phyloP scores from a whole-genome alignment of 352 stramenopile genomes.

The Halophytophthora polymorphica region DNA sequence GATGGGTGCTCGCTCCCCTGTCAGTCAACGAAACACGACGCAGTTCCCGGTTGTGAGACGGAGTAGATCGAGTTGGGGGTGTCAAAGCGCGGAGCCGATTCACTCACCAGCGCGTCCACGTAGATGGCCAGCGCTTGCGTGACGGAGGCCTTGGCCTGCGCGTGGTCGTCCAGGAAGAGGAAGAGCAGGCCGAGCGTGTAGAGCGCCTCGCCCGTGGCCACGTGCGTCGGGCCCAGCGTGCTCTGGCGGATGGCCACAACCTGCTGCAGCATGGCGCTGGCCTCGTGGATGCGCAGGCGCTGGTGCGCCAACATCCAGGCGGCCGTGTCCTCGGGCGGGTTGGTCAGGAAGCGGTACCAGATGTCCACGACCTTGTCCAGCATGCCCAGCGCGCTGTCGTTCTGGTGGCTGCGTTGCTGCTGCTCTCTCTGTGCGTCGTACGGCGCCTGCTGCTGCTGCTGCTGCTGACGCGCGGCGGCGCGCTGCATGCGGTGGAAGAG shows the following conservation, averaged over 20 bases:
- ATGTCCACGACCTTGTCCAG: constrained; percentile 81
- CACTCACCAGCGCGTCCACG: constrained; percentile 45
- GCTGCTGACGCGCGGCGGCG: constrained; percentile 16
- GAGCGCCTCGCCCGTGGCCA: constrained; percentile 55
- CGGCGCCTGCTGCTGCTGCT: constrained; percentile 14
- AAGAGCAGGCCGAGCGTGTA: constrained; percentile 61
- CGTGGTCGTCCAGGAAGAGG: constrained; percentile 49
- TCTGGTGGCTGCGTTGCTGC: constrained; percentile 25
- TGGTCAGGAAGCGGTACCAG: constrained; percentile 75
- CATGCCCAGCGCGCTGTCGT: constrained; percentile 61
- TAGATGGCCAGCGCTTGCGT: constrained; percentile 57
- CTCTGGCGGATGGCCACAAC: constrained; percentile 38
- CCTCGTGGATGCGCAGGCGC: constrained; percentile 53
- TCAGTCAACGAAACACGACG: background rate
- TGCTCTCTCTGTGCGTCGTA: constrained; percentile 30
- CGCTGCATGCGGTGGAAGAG: constrained; percentile 54
- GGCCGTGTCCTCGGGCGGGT: constrained; percentile 55
- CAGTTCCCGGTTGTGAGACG: constrained; percentile 3
- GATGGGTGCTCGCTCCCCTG: constrained; percentile 59
- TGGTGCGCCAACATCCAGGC: constrained; percentile 65
- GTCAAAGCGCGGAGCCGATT: too few relatives aligned
- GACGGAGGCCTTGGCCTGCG: constrained; percentile 48
- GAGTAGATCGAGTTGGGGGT: constrained; percentile 5
- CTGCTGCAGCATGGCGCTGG: constrained; percentile 54
- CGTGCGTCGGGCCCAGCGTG: constrained; percentile 40